A percentile compares a stretch with the other conserved stretches of the same genome.
Conservation (phyloP, 2,329 filamentous ascomycete species). For the Ophiocordyceps camponoti-rufipedis region DNA sequence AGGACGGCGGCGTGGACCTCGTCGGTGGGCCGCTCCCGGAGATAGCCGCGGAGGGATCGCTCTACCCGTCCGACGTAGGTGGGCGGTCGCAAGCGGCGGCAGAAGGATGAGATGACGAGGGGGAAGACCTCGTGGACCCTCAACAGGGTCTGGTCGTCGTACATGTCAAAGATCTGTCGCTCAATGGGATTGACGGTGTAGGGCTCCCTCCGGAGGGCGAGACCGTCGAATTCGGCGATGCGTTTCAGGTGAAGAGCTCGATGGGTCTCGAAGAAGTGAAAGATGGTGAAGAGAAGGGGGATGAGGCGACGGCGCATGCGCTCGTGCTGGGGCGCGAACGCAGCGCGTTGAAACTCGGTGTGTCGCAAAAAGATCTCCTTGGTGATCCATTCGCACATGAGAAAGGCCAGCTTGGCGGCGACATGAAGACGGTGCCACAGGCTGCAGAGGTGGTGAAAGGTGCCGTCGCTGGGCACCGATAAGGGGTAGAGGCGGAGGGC, state of each 20-base stretch:
- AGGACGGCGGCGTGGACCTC: conserved; percentile 43
- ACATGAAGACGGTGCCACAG: conserved; percentile 50
- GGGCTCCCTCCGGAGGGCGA: conserved; percentile 30
- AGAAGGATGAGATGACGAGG: conserved; percentile 45
- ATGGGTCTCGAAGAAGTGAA: conserved; percentile 51
- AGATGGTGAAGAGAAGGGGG: conserved; percentile 44
- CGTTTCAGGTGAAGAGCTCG: conserved; percentile 39
- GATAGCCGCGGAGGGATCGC: conserved; percentile 42
- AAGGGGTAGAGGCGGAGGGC: conserved; percentile 39
- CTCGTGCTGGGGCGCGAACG: conserved; percentile 42
- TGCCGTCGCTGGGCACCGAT: conserved; percentile 26
- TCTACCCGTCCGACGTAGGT: conserved; percentile 47
- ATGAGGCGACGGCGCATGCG: conserved; percentile 47
- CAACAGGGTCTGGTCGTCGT: conserved; percentile 43
- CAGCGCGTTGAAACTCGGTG: conserved; percentile 32
- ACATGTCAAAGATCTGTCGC: conserved; percentile 41
- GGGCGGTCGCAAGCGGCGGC: conserved; percentile 40
- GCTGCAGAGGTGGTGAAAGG: conserved; percentile 42
- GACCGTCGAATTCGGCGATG: conserved; percentile 30
- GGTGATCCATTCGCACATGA: conserved; percentile 46
- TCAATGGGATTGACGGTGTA: conserved; percentile 48
- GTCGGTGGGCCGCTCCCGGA: conserved; percentile 42
- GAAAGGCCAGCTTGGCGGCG: conserved; percentile 39
- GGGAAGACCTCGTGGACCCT: conserved; percentile 48
- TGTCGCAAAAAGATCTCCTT: conserved; percentile 46